phyloP scores from a whole-genome alignment of 164 flowering plant species.

The Annona squamosa region DNA sequence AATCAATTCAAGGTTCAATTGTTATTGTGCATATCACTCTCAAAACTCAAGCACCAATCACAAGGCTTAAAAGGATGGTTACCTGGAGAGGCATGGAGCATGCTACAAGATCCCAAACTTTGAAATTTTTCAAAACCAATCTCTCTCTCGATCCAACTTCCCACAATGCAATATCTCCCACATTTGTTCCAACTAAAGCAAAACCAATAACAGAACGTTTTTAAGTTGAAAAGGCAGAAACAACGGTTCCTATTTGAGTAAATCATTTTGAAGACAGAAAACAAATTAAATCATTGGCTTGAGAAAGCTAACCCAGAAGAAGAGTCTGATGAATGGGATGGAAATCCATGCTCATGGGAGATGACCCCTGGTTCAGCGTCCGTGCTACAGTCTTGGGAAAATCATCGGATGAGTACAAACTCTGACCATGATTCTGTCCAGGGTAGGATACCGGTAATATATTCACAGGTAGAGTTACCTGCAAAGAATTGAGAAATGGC shows the following conservation, averaged over 20 bases:
- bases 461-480: slow-evolving; percentile 66
- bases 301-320: slow-evolving; percentile 53
- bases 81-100: slow-evolving; percentile 72
- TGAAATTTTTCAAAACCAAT: slow-evolving; percentile 50
- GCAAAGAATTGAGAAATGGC: slow-evolving; percentile 9
- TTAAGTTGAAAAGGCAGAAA: background rate
- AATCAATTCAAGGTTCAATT: background rate
- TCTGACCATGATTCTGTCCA: slow-evolving; percentile 47
- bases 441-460: slow-evolving; percentile 52
- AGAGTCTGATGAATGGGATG: slow-evolving; percentile 73
- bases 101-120: slow-evolving; percentile 69
- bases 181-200: slow-evolving; percentile 71
- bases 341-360: slow-evolving; percentile 91
- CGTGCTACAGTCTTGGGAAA: slow-evolving; percentile 63
- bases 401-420: slow-evolving; percentile 40
- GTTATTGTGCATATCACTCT: background rate
- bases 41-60: background rate
- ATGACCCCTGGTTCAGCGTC: slow-evolving; percentile 64
- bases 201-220: slow-evolving; percentile 6
- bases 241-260: background rate
- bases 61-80: background rate
- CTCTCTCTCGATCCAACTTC: slow-evolving; percentile 64
- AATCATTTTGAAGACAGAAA: background rate
- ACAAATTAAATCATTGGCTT: background rate
- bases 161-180: slow-evolving; percentile 76